Percentiles rank a stretch among this genome's conserved stretches.
Conservation (phyloP, 2,329 filamentous ascomycete genomes). For the Penicillium sp. region DNA sequence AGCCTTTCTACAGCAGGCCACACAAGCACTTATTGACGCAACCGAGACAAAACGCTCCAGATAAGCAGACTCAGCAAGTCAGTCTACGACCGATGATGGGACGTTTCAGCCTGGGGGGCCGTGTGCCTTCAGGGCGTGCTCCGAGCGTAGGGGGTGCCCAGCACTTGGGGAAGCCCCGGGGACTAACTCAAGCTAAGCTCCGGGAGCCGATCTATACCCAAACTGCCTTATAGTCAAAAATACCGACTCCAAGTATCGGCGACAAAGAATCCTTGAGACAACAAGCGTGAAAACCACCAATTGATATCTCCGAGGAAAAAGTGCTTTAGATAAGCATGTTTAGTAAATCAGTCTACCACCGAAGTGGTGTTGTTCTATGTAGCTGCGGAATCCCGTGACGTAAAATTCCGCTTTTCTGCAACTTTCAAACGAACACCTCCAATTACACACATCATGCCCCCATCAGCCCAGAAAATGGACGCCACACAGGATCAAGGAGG, state of each 20-base stretch:
- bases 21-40: conserved; percentile 19
- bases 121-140: no score
- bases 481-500: background rate
- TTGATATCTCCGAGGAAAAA: no score
- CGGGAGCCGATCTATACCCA: no score
- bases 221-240: no score
- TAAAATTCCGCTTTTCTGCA: conserved; percentile 4
- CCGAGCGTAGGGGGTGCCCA: no score
- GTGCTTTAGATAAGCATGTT: no score
- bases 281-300: no score
- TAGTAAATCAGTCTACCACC: background rate
- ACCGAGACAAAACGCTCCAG: conserved; percentile 4
- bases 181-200: no score
- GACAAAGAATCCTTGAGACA: no score
- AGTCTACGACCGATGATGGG: background rate
- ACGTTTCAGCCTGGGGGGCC: no score
- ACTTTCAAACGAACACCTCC: background rate
- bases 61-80: background rate
- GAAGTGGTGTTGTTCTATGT: background rate
- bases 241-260: no score
- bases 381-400: conserved; percentile 18
- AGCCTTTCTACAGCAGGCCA: conserved; percentile 23
- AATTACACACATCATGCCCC: background rate
- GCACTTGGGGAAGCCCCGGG: no score
- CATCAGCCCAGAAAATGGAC: background rate